These are phyloP conservation scores for Podila verticillata DNA, from an alignment of 192 early-diverging fungal genomes.

Conservation along the genomic window DNA sequence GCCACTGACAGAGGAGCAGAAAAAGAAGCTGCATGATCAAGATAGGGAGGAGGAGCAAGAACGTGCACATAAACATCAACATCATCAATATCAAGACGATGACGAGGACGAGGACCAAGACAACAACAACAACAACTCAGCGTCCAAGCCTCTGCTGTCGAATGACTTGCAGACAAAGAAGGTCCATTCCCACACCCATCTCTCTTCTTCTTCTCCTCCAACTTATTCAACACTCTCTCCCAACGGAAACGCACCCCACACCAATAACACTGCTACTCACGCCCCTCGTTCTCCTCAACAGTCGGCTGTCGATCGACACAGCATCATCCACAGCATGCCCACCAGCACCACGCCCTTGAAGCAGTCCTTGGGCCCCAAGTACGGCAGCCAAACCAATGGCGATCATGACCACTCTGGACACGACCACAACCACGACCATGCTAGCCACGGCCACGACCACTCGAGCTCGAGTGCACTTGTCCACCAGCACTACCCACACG, in stretches of 20 bases:
- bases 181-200: constrained; percentile 10
- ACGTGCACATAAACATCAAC: constrained; percentile 6
- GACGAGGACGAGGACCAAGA: constrained; percentile 2
- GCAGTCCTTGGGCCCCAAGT: background rate
- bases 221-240: background rate
- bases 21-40: constrained; percentile 10
- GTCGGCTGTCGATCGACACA: background rate
- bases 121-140: background rate
- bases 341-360: constrained; percentile 3
- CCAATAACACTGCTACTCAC: background rate
- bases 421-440: constrained; percentile 9
- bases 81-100: constrained; percentile 3
- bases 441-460: background rate
- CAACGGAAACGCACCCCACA: background rate
- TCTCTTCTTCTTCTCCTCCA: background rate
- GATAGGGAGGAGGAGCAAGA: constrained; percentile 2
- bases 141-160: background rate
- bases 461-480: background rate
- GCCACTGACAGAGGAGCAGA: constrained; percentile 9
- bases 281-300: background rate
- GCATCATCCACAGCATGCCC: background rate
- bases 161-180: constrained; percentile 11
- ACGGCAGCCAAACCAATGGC: background rate
- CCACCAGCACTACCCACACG: constrained; percentile 27
- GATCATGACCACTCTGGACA: background rate